Base-by-base conservation (phyloP, 2,329 filamentous ascomycete genomes). In the Didymella pomorum region DNA sequence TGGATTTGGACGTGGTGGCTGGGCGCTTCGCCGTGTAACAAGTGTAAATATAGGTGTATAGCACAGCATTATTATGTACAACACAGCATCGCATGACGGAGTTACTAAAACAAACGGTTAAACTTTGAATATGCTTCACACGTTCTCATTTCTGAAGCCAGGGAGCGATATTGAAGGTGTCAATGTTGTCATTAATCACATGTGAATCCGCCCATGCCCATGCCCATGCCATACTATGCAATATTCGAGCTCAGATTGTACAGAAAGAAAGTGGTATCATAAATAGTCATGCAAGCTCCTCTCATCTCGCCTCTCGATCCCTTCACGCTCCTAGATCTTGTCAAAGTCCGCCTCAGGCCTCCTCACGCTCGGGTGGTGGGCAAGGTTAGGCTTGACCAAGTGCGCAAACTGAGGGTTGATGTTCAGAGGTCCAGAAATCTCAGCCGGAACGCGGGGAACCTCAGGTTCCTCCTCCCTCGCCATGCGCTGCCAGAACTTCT, bases 381-480 rank as follows among this genome's bases (percentile, higher is more conserved):
- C 83, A 52, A 84, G 74, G 65, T 87, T 80, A 2, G 86, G 86
- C 64, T 81, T 78, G 46, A 82, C 77, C 39, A 87, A 81, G 65
- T 84, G 82, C 28, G 82, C 77, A 69, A 82, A 83, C 67, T 83
- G 79, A n/a, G 80, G 78, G 59, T 85, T 82, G 28, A 80, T 78
- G 52, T 82, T 80, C 57, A 86, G 73, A 0, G 86, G 86, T 10
- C 78, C 79, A 1, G 84, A 86, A 64, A 89, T 87, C 61, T 84
- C 82, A 23, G 45, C n/a, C 46, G 82, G 75, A 65, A 82, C 73
- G 28, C 75, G 78, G 46, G 74, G 81, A 49, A 76, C 78, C 60
- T 79, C 76, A 16, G 56, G 56, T 50, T 58, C 56, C 68, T 77
- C 78, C 43, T 82, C 69, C 54, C 67, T 63, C 33, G 67, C 62